Conservation (phyloP, 176 grass and related monocot species). For the Paspalum notatum region DNA sequence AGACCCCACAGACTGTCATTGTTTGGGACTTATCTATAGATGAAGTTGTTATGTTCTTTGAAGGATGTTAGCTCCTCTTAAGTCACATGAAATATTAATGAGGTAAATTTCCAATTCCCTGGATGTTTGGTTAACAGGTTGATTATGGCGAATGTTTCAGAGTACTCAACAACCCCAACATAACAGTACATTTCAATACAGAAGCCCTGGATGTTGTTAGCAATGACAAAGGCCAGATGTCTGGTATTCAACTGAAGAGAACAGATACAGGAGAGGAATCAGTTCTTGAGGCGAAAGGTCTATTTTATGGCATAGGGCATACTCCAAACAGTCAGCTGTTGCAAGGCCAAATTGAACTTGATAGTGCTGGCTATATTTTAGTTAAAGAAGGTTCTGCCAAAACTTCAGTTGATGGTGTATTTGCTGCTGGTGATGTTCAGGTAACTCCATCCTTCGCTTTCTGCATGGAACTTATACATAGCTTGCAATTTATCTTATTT, state of each 20-base stretch:
- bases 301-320: slow-evolving; percentile 98
- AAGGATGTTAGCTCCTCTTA: slow-evolving; percentile 53
- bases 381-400: slow-evolving; percentile 78
- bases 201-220: slow-evolving; percentile 84
- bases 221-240: slow-evolving; percentile 92
- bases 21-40: slow-evolving; percentile 42
- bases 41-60: slow-evolving; percentile 55
- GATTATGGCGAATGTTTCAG: slow-evolving; percentile 99
- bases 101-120: slow-evolving; percentile 89
- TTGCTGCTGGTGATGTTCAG: slow-evolving; percentile 99
- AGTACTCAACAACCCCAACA: slow-evolving; percentile 96
- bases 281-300: slow-evolving; percentile 86
- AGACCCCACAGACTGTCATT: slow-evolving; percentile 18
- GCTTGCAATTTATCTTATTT: background rate
- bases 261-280: slow-evolving; percentile 66
- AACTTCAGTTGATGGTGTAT: slow-evolving; percentile 94
- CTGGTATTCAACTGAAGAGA: slow-evolving; percentile 77
- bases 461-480: slow-evolving; percentile 21
- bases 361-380: slow-evolving; percentile 81
- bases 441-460: slow-evolving; percentile 43
- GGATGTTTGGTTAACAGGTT: slow-evolving; percentile 99
- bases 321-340: slow-evolving; percentile 92
- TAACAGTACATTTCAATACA: slow-evolving; percentile 98
- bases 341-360: slow-evolving; percentile 90
- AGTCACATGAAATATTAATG: slow-evolving; percentile 68